A percentile compares a stretch with the other conserved stretches of the same genome.
phyloP scores from a whole-genome alignment of 2,329 filamentous ascomycete genomes.

The Tolypocladium paradoxum region DNA sequence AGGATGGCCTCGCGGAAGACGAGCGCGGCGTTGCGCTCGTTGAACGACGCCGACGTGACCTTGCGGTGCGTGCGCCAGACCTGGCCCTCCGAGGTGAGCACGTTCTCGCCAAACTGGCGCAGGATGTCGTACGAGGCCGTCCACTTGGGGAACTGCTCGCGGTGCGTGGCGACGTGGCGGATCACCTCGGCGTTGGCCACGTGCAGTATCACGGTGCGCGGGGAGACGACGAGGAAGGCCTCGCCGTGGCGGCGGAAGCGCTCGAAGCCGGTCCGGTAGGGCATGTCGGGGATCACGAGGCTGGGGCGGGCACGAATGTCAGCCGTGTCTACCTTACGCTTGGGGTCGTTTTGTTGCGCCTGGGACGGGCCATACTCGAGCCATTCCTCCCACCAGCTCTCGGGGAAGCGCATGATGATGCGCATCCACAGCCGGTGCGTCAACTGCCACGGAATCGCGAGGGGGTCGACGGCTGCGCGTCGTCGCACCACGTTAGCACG shows the following conservation, averaged over 20 bases:
- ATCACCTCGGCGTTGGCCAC: constrained; percentile 56
- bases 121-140: constrained; percentile 24
- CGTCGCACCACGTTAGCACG: not conserved
- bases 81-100: constrained; percentile 58
- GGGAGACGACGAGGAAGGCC: constrained; percentile 53
- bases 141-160: constrained; percentile 55
- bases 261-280: constrained; percentile 42
- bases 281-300: constrained; percentile 48
- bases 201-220: constrained; percentile 39
- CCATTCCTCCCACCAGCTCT: constrained; percentile 44
- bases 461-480: constrained; percentile 33
- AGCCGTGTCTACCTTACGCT: not conserved
- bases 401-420: constrained; percentile 43
- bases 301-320: constrained; percentile 23
- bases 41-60: constrained; percentile 60
- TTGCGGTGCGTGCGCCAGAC: constrained; percentile 66
- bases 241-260: constrained; percentile 52
- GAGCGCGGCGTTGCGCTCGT: constrained; percentile 61
- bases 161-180: constrained; percentile 51
- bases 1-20: constrained; percentile 52
- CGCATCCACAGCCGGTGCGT: constrained; percentile 43
- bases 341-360: not conserved
- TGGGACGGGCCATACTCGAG: constrained; percentile 37
- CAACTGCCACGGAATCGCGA: constrained; percentile 44
- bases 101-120: constrained; percentile 53